Conservation (phyloP, 805 yeast species). For the Pichia kluyveri region DNA sequence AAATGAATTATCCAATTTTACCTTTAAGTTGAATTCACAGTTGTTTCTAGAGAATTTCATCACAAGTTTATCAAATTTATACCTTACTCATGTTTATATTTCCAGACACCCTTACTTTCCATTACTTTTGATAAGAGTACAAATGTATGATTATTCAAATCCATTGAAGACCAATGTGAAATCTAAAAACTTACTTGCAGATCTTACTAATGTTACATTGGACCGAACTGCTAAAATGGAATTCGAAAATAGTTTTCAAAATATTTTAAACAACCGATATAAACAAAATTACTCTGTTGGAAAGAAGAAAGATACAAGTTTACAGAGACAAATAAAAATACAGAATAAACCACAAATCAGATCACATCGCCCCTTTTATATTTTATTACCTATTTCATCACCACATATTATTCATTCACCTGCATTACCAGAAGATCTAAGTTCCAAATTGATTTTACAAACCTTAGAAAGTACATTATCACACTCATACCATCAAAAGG, state of each 20-base stretch:
- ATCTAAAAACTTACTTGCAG: background rate
- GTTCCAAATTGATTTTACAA: slow-evolving; percentile 48
- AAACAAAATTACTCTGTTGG: background rate
- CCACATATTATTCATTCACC: slow-evolving; percentile 54
- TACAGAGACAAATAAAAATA: slow-evolving; percentile 4
- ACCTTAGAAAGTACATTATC: slow-evolving; percentile 48
- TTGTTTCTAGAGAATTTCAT: slow-evolving; percentile 40
- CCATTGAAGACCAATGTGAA: background rate
- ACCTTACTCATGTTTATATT: slow-evolving; percentile 55
- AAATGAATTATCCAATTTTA: slow-evolving; percentile 21
- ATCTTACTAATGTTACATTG: slow-evolving; percentile 2
- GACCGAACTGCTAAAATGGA: slow-evolving; percentile 2
- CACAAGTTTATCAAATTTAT: slow-evolving; percentile 39
- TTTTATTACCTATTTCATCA: slow-evolving; percentile 60
- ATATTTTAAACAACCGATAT: slow-evolving; percentile 9
- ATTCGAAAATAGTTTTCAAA: slow-evolving; percentile 7
- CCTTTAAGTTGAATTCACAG: slow-evolving; percentile 39
- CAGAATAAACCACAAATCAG: slow-evolving; percentile 7
- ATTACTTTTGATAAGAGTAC: slow-evolving; percentile 52
- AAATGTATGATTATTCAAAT: slow-evolving; percentile 47
- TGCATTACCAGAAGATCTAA: slow-evolving; percentile 30
- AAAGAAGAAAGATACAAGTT: background rate
- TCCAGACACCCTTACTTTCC: slow-evolving; percentile 60
- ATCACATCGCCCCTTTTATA: slow-evolving; percentile 53
- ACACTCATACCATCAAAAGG: background rate